phyloP scores from a whole-genome alignment of 169 alveolate genomes.

The Cryptosporidium ubiquitum region DNA sequence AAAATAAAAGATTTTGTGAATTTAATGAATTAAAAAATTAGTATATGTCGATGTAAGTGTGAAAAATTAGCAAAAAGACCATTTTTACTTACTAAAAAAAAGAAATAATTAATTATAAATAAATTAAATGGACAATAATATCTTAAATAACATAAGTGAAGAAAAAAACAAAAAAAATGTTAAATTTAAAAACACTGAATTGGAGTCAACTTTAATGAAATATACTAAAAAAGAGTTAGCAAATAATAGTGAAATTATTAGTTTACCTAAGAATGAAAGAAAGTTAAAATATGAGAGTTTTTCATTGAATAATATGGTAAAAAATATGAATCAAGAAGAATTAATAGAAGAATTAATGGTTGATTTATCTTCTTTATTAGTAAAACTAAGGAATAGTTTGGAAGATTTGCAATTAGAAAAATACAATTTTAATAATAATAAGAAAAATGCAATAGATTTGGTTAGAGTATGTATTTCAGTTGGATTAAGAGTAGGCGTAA shows the following conservation, averaged over 20 bases:
- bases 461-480: slow-evolving; percentile 59
- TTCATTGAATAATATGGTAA: not conserved
- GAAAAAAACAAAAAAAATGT: not conserved
- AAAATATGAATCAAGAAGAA: slow-evolving; percentile 1
- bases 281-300: not conserved
- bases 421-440: not conserved
- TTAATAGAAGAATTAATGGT: slow-evolving; percentile 56
- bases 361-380: slow-evolving; percentile 49
- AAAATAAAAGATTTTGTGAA: not conserved
- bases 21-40: too few relatives aligned
- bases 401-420: slow-evolving; percentile 2
- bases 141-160: not conserved
- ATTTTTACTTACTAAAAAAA: not conserved
- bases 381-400: slow-evolving; percentile 22
- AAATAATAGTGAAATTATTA: not conserved
- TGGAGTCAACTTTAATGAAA: not conserved
- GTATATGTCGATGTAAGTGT: not conserved
- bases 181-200: not conserved
- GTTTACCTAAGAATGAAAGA: not conserved
- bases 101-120: not conserved
- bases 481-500: slow-evolving; percentile 41
- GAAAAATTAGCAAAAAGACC: too few relatives aligned
- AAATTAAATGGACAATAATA: not conserved
- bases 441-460: slow-evolving; percentile 13
- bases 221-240: not conserved